Evolutionary conservation across 805 yeast genomes (phyloP).

Genomic region (Barnettozyma californica): DNA sequence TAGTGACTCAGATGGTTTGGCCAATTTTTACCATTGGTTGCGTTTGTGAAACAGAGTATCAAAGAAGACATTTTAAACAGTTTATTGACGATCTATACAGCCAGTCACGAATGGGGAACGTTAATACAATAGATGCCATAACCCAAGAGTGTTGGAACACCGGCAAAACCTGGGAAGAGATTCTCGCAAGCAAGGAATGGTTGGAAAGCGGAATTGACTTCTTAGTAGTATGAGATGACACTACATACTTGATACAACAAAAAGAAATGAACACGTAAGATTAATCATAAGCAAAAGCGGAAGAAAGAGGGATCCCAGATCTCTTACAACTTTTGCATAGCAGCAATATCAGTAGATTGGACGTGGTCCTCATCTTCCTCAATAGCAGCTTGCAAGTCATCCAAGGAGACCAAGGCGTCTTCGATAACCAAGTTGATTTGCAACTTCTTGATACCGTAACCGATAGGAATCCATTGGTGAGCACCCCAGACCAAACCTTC

Average conservation of each 20-base stretch:
- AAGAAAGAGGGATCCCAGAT: constrained; percentile 4
- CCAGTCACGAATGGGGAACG: constrained; percentile 51
- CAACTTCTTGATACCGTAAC: constrained; percentile 99
- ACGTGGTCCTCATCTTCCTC: constrained; percentile 98
- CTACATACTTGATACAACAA: neutral
- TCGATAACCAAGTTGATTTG: constrained; percentile 98
- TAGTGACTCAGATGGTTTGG: constrained; percentile 60
- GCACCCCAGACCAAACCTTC: constrained; percentile 99
- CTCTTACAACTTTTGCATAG: constrained; percentile 93
- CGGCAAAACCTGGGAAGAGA: constrained; percentile 37
- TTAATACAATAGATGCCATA: constrained; percentile 37
- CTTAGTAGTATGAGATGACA: constrained; percentile 23
- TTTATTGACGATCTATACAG: constrained; percentile 39
- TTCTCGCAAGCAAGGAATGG: constrained; percentile 41
- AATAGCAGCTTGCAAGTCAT: constrained; percentile 71
- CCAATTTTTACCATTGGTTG: constrained; percentile 49
- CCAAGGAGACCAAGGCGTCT: constrained; percentile 92
- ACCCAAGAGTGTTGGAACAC: constrained; percentile 44
- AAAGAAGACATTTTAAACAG: constrained; percentile 26
- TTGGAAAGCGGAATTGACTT: constrained; percentile 46
- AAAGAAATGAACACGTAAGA: constrained; percentile 9
- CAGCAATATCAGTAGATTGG: constrained; percentile 98
- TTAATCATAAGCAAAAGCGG: constrained; percentile 8
- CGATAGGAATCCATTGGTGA: constrained; percentile 91
- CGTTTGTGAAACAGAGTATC: constrained; percentile 32